Conservation (phyloP, 1,139 yeast genomes). For the Hyphopichia buzzinii region DNA sequence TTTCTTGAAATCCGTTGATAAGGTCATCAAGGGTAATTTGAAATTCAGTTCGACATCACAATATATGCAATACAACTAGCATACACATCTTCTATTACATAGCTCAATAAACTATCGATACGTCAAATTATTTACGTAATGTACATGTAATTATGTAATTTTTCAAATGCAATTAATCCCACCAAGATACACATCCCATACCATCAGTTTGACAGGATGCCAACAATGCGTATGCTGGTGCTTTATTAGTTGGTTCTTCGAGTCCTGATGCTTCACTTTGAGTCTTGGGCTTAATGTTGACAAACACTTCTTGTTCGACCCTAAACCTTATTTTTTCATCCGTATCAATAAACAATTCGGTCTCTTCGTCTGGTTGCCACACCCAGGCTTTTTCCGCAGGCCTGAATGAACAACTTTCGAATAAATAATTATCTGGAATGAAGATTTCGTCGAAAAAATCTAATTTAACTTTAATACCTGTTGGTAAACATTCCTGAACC, state of each 20-base stretch:
- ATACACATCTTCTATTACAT: background rate
- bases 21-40: constrained; percentile 97
- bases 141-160: background rate
- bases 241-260: constrained; percentile 30
- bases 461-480: constrained; percentile 80
- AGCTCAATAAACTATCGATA: background rate
- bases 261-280: constrained; percentile 47
- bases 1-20: constrained; percentile 94
- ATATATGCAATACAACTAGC: constrained; percentile 92
- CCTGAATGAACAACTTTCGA: constrained; percentile 72
- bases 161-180: constrained; percentile 54
- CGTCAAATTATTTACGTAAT: constrained; percentile 6
- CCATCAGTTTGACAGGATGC: constrained; percentile 97
- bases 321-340: constrained; percentile 90
- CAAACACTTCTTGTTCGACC: constrained; percentile 84
- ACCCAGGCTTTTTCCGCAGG: constrained; percentile 91
- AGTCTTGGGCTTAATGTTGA: constrained; percentile 74
- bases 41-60: constrained; percentile 95
- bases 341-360: constrained; percentile 75
- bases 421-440: constrained; percentile 76
- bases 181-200: constrained; percentile 95
- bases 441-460: constrained; percentile 91
- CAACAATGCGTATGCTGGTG: constrained; percentile 76
- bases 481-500: constrained; percentile 83
- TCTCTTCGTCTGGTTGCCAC: constrained; percentile 77